Conservation (phyloP, 2,329 filamentous ascomycete species). For the Colletotrichum coccodes region DNA sequence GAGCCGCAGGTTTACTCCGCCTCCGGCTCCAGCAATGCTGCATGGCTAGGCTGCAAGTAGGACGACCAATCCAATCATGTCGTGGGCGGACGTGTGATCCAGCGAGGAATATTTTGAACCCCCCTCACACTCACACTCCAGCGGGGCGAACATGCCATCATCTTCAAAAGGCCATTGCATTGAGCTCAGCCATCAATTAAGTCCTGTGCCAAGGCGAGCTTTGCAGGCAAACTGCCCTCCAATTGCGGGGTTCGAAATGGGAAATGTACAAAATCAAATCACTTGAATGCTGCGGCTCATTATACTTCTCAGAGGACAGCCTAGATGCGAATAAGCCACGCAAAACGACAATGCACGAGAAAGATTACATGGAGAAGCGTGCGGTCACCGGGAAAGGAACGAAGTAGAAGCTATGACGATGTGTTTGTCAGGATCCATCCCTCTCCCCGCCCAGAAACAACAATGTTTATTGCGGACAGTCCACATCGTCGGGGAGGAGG, state of each 20-base stretch:
- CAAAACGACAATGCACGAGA: neutral
- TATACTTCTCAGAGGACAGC: neutral
- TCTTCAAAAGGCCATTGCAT: neutral
- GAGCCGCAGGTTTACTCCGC: neutral
- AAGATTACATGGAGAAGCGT: neutral
- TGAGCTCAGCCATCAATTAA: neutral
- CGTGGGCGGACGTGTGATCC: neutral
- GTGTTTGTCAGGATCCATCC: neutral
- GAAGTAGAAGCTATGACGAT: neutral
- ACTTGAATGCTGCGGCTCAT: neutral
- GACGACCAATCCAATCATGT: conserved; percentile 10
- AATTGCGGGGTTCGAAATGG: neutral
- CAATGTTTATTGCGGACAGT: neutral
- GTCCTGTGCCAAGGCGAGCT: neutral
- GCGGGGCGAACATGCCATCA: neutral
- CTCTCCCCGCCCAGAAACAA: neutral
- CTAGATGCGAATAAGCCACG: neutral
- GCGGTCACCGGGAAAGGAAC: conserved; percentile 5
- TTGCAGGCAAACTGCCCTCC: neutral
- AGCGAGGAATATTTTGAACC: neutral
- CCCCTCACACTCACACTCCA: neutral
- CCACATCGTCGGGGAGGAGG: neutral
- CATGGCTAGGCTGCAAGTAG: neutral
- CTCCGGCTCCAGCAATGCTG: neutral
- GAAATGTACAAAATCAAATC: neutral